Percentiles rank a stretch among this genome's conserved stretches.
phyloP scores from a whole-genome alignment of 2,329 filamentous ascomycete genomes.

The Endoconidiophora polonica region DNA sequence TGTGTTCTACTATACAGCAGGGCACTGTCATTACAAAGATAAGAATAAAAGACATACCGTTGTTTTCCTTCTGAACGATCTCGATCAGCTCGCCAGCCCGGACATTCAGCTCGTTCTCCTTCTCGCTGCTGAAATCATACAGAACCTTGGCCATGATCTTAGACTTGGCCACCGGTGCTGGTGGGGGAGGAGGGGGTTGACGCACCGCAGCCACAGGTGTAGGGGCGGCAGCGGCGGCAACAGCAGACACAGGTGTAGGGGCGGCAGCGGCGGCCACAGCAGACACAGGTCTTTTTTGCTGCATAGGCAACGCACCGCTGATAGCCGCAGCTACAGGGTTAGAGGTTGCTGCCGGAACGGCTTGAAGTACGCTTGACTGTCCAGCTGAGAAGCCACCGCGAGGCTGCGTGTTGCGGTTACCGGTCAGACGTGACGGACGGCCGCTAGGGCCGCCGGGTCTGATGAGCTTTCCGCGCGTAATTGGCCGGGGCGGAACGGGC shows the following conservation, averaged over 20 bases:
- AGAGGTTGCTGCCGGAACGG: constrained; percentile 12
- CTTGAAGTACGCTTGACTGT: constrained; percentile 16
- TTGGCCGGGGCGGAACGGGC: constrained; percentile 71
- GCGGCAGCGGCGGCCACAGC: constrained; percentile 12
- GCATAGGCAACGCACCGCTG: constrained; percentile 2
- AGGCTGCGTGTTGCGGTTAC: constrained; percentile 28
- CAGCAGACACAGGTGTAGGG: constrained; percentile 11
- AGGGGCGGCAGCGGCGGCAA: constrained; percentile 7
- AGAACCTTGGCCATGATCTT: constrained; percentile 78
- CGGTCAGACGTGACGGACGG: constrained; percentile 54
- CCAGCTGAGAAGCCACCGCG: constrained; percentile 21
- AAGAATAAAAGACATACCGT: constrained; percentile 48
- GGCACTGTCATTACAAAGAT: neutral
- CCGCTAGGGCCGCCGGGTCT: constrained; percentile 76
- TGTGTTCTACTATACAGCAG: constrained; percentile 15
- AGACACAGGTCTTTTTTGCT: constrained; percentile 11
- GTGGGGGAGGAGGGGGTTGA: constrained; percentile 46
- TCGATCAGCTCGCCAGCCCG: constrained; percentile 66
- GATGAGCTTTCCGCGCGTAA: constrained; percentile 84
- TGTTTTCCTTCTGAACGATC: constrained; percentile 85
- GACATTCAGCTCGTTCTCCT: constrained; percentile 70
- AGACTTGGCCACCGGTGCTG: constrained; percentile 35
- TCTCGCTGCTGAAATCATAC: constrained; percentile 80
- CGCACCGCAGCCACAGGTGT: constrained; percentile 17
- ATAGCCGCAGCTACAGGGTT: constrained; percentile 11